These are phyloP conservation scores for Epichloe sylvatica DNA, from an alignment of 2,329 filamentous ascomycete species.

Conservation along the genomic window DNA sequence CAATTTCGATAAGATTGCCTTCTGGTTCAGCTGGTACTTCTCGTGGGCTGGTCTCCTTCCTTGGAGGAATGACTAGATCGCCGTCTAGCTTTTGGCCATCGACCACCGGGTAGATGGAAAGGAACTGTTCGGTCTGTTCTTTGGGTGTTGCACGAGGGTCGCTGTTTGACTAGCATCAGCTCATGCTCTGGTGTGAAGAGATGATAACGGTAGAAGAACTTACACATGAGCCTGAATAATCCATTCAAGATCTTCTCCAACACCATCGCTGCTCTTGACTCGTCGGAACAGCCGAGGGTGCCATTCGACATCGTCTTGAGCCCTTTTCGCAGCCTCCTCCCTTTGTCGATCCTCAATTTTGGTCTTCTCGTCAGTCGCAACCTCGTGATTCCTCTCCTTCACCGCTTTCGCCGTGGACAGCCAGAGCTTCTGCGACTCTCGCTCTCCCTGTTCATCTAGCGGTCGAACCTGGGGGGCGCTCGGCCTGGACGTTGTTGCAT, in stretches of 20 bases:
- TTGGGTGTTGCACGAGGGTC: conserved; percentile 40
- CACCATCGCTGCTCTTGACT: conserved; percentile 63
- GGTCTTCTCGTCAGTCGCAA: conserved; percentile 91
- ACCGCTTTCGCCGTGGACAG: conserved; percentile 67
- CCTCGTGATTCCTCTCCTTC: conserved; percentile 69
- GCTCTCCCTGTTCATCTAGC: conserved; percentile 71
- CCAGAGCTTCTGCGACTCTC: conserved; percentile 87
- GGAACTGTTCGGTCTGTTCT: conserved; percentile 66
- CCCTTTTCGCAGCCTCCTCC: conserved; percentile 69
- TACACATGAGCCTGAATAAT: conserved; percentile 82
- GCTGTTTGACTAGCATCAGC: conserved; percentile 12
- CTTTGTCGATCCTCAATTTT: conserved; percentile 87
- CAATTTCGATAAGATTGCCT: conserved; percentile 43
- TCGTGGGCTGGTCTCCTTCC: conserved; percentile 2
- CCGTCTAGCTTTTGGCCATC: conserved; percentile 52
- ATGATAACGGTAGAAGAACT: conserved; percentile 12
- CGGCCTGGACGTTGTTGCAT: conserved; percentile 66
- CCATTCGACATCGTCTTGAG: conserved; percentile 74
- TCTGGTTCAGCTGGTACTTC: conserved; percentile 9
- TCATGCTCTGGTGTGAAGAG: not conserved
- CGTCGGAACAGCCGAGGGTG: conserved; percentile 70
- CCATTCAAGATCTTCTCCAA: conserved; percentile 86
- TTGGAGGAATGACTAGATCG: conserved; percentile 42
- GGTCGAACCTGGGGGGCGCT: conserved; percentile 57
- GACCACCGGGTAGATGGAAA: conserved; percentile 74